These are phyloP conservation scores for Leptographium flavum DNA, from an alignment of 2,329 filamentous ascomycete species.

Conservation along the genomic window DNA sequence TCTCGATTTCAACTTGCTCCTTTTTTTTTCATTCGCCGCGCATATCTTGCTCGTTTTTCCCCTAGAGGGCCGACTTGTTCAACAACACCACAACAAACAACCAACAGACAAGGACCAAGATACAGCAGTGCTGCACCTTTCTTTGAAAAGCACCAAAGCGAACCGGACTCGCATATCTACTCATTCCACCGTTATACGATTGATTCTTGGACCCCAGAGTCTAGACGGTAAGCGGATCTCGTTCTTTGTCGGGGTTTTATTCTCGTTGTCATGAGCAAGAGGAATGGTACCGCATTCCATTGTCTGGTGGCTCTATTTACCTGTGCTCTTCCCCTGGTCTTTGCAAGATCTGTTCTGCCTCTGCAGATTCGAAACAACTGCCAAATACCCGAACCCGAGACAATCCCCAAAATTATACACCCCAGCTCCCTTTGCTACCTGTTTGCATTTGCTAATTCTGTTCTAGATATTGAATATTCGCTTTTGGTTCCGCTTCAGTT, in stretches of 20 bases:
- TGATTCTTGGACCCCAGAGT: background rate
- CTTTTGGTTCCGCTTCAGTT: background rate
- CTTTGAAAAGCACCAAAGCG: slow-evolving; percentile 4
- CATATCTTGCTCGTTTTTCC: background rate
- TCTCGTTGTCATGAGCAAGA: no score
- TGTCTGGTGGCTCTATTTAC: no score
- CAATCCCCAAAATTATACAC: background rate
- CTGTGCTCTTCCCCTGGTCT: no score
- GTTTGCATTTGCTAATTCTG: background rate
- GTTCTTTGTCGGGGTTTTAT: background rate
- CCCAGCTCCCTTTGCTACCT: background rate
- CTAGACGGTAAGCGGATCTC: background rate
- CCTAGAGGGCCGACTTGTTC: slow-evolving; percentile 7
- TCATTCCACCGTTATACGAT: background rate
- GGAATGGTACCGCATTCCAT: no score
- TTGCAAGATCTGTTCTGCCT: background rate
- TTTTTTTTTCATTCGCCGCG: background rate
- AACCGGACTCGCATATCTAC: slow-evolving; percentile 9
- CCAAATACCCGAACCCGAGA: background rate
- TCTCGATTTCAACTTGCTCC: background rate
- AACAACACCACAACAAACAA: slow-evolving; percentile 8
- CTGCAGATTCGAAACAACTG: no score
- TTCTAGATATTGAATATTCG: background rate
- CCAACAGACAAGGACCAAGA: slow-evolving; percentile 12
- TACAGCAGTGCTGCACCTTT: slow-evolving; percentile 14